These are phyloP conservation scores for Metschnikowia lochheadii DNA, from an alignment of 805 yeast genomes.

Conservation along the genomic window DNA sequence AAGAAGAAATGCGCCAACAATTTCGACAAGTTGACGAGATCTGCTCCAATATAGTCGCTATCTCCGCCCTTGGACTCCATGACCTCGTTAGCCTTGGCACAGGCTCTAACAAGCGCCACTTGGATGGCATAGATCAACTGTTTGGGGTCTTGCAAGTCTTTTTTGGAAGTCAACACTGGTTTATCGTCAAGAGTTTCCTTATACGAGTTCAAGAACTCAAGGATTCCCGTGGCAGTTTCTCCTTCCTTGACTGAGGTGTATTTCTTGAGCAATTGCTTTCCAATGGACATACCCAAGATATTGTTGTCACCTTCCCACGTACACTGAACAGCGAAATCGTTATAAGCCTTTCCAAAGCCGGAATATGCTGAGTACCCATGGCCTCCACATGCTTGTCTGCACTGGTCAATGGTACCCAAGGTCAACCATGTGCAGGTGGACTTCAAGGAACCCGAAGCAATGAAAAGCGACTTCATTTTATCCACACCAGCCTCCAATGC, in stretches of 20 bases:
- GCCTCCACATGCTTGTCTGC: constrained; percentile 94
- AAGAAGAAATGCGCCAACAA: constrained; percentile 49
- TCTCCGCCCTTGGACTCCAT: constrained; percentile 32
- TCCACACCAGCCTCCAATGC: constrained; percentile 46
- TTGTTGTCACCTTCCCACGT: constrained; percentile 99
- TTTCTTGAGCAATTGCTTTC: constrained; percentile 65
- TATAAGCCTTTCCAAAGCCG: constrained; percentile 83
- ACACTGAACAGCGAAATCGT: constrained; percentile 96
- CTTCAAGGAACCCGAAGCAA: constrained; percentile 82
- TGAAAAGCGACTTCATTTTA: constrained; percentile 72
- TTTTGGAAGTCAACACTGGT: constrained; percentile 26
- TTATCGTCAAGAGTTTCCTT: constrained; percentile 23
- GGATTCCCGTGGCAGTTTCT: constrained; percentile 39
- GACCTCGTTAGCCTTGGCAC: constrained; percentile 27
- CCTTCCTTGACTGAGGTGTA: constrained; percentile 39
- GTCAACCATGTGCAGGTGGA: constrained; percentile 88
- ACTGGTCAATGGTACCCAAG: constrained; percentile 76
- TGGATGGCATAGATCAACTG: constrained; percentile 26
- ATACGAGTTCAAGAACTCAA: constrained; percentile 38
- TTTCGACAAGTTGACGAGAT: constrained; percentile 46
- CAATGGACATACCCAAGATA: constrained; percentile 77
- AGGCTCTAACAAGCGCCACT: constrained; percentile 37
- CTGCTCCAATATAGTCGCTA: constrained; percentile 46
- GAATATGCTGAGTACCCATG: constrained; percentile 93
- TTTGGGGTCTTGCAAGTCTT: constrained; percentile 21